Conservation (phyloP, 2,329 filamentous ascomycete genomes). For the Ophiostoma himal-ulmi region DNA sequence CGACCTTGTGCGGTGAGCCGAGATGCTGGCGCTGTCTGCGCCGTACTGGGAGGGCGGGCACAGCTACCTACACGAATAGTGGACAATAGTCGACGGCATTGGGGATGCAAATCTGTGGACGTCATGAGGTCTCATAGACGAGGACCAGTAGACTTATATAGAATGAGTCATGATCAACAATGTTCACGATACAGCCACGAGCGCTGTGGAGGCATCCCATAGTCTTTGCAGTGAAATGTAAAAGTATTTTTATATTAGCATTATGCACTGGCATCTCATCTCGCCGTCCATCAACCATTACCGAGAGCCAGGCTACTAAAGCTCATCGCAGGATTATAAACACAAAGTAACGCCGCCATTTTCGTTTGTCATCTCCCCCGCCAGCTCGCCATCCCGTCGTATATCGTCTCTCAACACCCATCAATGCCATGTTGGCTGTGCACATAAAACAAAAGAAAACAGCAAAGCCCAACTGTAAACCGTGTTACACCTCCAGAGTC, state of each 20-base stretch:
- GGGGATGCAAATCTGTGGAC: neutral
- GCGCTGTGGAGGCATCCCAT: neutral
- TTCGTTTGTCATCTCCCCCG: neutral
- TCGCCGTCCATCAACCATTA: neutral
- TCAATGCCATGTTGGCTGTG: neutral
- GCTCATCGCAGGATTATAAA: neutral
- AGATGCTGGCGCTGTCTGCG: neutral
- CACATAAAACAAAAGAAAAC: neutral
- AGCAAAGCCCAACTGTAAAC: neutral
- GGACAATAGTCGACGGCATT: neutral
- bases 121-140: neutral
- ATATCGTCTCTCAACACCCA: neutral
- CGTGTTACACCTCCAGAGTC: too few relatives aligned
- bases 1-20: neutral
- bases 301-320: neutral
- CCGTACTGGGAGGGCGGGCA: slow-evolving; percentile 1
- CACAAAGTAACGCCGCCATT: neutral
- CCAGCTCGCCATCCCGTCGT: neutral
- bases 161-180: neutral
- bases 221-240: neutral
- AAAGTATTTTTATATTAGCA: neutral
- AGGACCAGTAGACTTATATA: too few relatives aligned
- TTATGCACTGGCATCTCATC: neutral
- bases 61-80: neutral
- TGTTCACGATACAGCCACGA: neutral